Evolutionary conservation across 73 alveolate genomes (phyloP).

Genomic region (Tetrahymena thermophila): DNA sequence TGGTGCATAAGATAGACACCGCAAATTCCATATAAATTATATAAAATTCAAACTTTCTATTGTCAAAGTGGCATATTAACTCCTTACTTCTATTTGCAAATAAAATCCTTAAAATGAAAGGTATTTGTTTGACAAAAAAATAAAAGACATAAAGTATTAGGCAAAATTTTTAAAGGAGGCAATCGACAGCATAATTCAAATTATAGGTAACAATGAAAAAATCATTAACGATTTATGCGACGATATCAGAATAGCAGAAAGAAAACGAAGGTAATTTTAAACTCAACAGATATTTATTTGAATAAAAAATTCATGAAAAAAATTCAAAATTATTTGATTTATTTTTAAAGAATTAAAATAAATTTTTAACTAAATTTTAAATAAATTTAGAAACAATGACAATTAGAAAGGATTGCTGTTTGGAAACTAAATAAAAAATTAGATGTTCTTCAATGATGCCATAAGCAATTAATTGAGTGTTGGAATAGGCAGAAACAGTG

Average conservation of each 20-base stretch:
- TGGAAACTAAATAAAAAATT: neutral
- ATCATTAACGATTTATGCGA: conserved; percentile 16
- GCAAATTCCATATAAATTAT: neutral
- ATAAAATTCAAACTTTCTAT: conserved; percentile 15
- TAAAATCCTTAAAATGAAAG: conserved; percentile 26
- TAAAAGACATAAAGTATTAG: conserved; percentile 21
- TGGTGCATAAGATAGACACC: neutral
- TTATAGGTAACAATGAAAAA: conserved; percentile 16
- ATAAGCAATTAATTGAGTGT: neutral
- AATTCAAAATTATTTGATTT: too few relatives aligned
- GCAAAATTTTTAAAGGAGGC: conserved; percentile 37
- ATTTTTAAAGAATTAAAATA: too few relatives aligned
- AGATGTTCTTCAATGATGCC: neutral
- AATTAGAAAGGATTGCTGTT: neutral
- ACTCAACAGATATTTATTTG: neutral
- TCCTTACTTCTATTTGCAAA: conserved; percentile 28
- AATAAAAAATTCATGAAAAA: neutral
- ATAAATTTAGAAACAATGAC: neutral
- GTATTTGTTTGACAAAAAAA: conserved; percentile 14
- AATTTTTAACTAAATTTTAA: too few relatives aligned
- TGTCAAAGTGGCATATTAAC: conserved; percentile 11
- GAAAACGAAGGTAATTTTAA: conserved; percentile 2
- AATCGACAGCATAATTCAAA: conserved; percentile 14
- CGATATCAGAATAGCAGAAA: neutral
- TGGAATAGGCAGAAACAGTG: neutral